A percentile compares a stretch with the other conserved stretches of the same genome.
Conservation (phyloP, 345 rosid genomes). For the Acer saccharum region DNA sequence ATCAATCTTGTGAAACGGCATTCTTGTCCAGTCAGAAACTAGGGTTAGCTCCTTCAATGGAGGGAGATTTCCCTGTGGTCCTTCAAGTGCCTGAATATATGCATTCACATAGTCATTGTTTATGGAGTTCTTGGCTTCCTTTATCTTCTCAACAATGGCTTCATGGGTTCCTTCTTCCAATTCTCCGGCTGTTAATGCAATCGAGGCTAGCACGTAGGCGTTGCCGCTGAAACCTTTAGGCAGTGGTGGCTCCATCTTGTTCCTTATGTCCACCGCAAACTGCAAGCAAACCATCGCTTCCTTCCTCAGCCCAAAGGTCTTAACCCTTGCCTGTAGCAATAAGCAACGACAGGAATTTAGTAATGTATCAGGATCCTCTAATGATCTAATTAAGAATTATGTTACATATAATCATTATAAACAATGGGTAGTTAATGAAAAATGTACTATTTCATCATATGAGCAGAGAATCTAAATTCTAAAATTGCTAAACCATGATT, state of each 20-base stretch:
- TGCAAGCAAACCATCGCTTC: conserved; percentile 67
- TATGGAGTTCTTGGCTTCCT: conserved; percentile 57
- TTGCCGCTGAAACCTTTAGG: conserved; percentile 60
- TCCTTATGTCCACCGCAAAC: conserved; percentile 66
- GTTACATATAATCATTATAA: background rate
- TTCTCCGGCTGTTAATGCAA: conserved; percentile 51
- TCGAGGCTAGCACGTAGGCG: conserved; percentile 63
- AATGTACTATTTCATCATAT: too few relatives aligned
- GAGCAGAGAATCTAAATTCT: background rate
- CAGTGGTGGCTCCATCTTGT: conserved; percentile 46
- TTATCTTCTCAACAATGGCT: conserved; percentile 44
- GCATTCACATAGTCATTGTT: conserved; percentile 50
- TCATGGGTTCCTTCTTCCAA: conserved; percentile 40
- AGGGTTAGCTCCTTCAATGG: conserved; percentile 53
- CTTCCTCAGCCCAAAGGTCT: conserved; percentile 40
- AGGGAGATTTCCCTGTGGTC: conserved; percentile 48
- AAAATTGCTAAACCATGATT: background rate
- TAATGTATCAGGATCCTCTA: too few relatives aligned
- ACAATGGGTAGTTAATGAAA: too few relatives aligned
- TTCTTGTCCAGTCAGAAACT: conserved; percentile 76
- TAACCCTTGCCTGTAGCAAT: conserved; percentile 57
- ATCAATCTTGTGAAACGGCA: conserved; percentile 62
- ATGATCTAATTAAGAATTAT: background rate
- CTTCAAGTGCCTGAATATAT: conserved; percentile 56
- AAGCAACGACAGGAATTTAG: background rate